Base-by-base conservation (phyloP, 2,329 filamentous ascomycete genomes). In the Sporothrix schenckii region DNA sequence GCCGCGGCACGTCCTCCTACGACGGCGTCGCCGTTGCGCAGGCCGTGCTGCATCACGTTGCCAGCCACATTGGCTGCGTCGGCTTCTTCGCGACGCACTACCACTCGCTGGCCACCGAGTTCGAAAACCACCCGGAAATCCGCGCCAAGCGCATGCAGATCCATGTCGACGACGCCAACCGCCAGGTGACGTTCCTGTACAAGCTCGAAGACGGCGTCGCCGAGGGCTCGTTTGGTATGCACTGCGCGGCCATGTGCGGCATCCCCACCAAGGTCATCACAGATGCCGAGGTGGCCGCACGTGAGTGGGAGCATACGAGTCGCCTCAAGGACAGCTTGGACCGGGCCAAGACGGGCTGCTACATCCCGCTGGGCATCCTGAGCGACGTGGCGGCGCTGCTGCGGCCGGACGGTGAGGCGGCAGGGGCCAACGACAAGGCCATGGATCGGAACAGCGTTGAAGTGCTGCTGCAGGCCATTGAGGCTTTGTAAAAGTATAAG, bases 41-140 rank as follows among this genome's bases (percentile, higher is more conserved):
- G 79, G 93, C 95, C 1, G 95, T 99, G 0, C 86, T 99, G n/a
- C 95, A 99, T 78, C 94, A 99, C 75, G 88, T 98, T 19, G 94
- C 94, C 9, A 92, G 92, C 3, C 93, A 98, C 76, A 92, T 97
- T 68, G 95, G 95, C 67, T 97, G 94, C 68, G 83, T 97, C 2
- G 95, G 95, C 49, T 98, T 97, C 86, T 99, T 99, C 76, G 95
- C 95, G 0, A 99, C 95, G 0, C 95, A 99, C 77, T 99, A 99
- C 80, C 95, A 97, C 78, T 95, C 92, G 2, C 87, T 99, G 0
- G 94, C 94, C 0, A 90, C 92, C 0, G 95, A 99, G 79, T 99
- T 98, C 76, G 89, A 91, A 74, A 86, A 87, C 19, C 95, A 99
- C 75, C 94, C 95, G 0, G 94, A 99, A 80, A 92, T 99, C 70